Evolutionary conservation across 768 basidiomycete genomes (phyloP), one percentile per base, ranked within the genome.

Genomic region (Suillus bovinus): DNA sequence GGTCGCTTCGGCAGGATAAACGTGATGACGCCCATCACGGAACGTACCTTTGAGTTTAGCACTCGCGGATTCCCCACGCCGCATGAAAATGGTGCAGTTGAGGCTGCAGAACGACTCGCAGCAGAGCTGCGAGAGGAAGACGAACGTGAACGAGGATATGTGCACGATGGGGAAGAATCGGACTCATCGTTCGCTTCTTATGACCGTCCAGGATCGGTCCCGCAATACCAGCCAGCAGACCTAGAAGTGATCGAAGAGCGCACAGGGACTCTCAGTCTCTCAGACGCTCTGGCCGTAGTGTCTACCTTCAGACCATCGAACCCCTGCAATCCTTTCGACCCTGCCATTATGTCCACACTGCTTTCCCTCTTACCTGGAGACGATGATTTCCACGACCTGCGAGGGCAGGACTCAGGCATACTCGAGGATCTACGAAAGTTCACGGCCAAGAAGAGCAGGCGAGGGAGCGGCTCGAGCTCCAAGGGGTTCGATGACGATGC

Each of bases 1-100:
- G 88, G 91, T 20, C 84, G 91, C 31, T 90, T 92, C 70, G 91
- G 90, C 39, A 81, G 84, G 62, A 91, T 98, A 76, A 88, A 91
- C 70, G 88, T 96, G 61, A 95, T 99, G 94, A 99, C 96, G 10
- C 96, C 97, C 3, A 98, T 99, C 74, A 93, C 93, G 14, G 97
- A 99, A 75, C 83, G 96, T 46, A 99, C 97, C 11, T 85, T 85
- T 69, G 97, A 99, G 74, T 96, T 81, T 71, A 89, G 86, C 67
- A 89, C 86, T 17, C 79, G 85, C 62, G 73, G 73, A 27, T 67
- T 76, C 44, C 74, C 76, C 52, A 69, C 75, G 63, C 63, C 78
- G 66, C 67, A 71, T 72, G 78, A 80, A 59, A 69, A 74, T 36
- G 78, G 79, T 54, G 84, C 85, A 20, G 74, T 78, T 2, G 74